phyloP scores from a whole-genome alignment of 2,329 filamentous ascomycete genomes.

The Lachnellula occidentalis region DNA sequence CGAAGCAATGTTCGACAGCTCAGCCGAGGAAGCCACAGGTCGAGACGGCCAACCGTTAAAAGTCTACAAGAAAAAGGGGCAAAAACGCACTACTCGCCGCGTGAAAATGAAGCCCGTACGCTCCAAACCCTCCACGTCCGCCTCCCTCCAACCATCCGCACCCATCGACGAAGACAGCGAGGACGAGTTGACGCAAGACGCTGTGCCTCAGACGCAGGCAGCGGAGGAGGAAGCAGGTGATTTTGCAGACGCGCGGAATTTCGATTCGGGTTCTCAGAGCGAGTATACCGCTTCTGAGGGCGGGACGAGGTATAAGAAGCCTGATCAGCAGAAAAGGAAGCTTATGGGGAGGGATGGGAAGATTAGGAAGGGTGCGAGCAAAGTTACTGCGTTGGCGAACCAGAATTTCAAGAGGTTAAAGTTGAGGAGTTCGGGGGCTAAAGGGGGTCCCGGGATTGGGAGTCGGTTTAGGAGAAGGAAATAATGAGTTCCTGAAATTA shows the following conservation, averaged over 20 bases:
- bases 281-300: conserved; percentile 32
- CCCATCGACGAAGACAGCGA: conserved; percentile 33
- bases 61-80: conserved; percentile 75
- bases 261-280: conserved; percentile 27
- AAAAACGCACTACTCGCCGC: conserved; percentile 70
- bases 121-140: conserved; percentile 45
- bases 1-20: conserved; percentile 52
- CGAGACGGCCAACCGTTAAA: conserved; percentile 55
- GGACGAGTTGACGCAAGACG: conserved; percentile 32
- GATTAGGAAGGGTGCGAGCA: conserved; percentile 49
- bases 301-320: conserved; percentile 30
- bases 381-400: conserved; percentile 59
- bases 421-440: conserved; percentile 55
- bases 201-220: conserved; percentile 23
- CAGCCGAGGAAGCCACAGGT: conserved; percentile 41
- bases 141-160: conserved; percentile 27
- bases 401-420: conserved; percentile 64
- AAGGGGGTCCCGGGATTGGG: conserved; percentile 52
- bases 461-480: conserved; percentile 53
- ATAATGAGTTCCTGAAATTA: conserved; percentile 14
- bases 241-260: conserved; percentile 27
- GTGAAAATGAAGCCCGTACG: conserved; percentile 57
- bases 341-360: conserved; percentile 31
- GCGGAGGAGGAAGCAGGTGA: conserved; percentile 5
- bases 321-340: conserved; percentile 26